phyloP scores from a whole-genome alignment of 2,329 filamentous ascomycete genomes.

The Tricladium varicosporioides region DNA sequence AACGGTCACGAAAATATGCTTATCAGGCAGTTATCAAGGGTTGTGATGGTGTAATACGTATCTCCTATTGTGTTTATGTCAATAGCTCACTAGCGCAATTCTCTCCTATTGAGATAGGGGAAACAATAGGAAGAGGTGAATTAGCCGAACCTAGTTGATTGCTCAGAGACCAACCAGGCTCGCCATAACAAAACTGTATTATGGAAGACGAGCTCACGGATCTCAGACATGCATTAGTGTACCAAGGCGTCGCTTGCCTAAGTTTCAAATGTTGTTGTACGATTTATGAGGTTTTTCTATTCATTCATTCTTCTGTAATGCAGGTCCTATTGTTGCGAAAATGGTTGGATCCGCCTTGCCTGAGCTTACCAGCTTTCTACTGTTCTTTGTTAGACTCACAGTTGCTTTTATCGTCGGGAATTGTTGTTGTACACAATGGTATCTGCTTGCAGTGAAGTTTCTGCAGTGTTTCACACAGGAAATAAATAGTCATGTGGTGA shows the following conservation, averaged over 20 bases:
- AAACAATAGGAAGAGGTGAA: constrained; percentile 14
- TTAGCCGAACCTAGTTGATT: not conserved
- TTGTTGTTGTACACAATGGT: not conserved
- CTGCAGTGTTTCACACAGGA: too few relatives aligned
- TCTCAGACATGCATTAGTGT: too few relatives aligned
- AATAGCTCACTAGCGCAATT: constrained; percentile 4
- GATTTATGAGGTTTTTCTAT: not conserved
- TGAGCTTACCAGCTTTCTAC: not conserved
- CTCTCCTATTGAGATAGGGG: constrained; percentile 8
- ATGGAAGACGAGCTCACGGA: not conserved
- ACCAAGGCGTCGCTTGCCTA: not conserved
- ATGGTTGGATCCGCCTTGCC: not conserved
- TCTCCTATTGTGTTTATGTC: constrained; percentile 10
- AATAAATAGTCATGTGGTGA: not conserved
- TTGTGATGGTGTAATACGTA: not conserved
- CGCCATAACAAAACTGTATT: not conserved
- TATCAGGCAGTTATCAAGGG: too few relatives aligned
- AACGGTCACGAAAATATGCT: too few relatives aligned
- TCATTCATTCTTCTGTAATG: not conserved
- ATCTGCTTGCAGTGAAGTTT: not conserved
- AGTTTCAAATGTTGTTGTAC: not conserved
- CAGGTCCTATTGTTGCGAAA: not conserved
- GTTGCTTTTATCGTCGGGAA: not conserved
- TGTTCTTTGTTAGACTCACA: not conserved
- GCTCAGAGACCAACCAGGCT: not conserved